Evolutionary conservation across 441 rosid genomes (phyloP), one percentile per base, ranked within the genome.

Genomic region (Brassica balearica): DNA sequence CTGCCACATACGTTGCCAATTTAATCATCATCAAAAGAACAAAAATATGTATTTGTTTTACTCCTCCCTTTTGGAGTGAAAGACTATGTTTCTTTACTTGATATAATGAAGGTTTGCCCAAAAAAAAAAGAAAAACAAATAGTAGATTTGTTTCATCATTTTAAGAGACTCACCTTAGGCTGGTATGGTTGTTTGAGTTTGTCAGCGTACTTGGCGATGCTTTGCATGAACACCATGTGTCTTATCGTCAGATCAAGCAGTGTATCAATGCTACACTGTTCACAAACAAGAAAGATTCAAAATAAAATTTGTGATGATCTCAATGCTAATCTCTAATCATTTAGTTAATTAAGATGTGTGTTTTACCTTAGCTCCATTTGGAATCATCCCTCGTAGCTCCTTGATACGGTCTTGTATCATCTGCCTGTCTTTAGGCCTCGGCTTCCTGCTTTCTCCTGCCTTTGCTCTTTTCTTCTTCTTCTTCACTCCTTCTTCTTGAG

Each of bases 391-490:
- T 82, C 90, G 87, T 83, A 96, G 81, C 87, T 96, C 99, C 77
- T 88, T 88, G 77, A 93, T 85, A 23, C 92, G 94, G 69, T 96
- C 99, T 85, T 93, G 97, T 81, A 95, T 92, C 90, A 86, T 90
- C 80, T 96, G 99, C 64, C 98, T 97, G 71, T 96, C 99, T 84
- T 93, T 93, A 11, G 99, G 99, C 88, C 99, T 91, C 27, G 98
- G 97, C 60, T 90, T 86, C 53, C 86, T 85, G 75, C 92, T 89
- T 82, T 93, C 97, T 43, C 97, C 97, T 14, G 95, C 89, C 65
- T 89, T 89, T 71, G 93, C 93, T 81, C 96, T 88, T 81, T 89
- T 95, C 87, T 29, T 29, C 34, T 74, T 89, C 83, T 89, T 89
- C 84, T 89, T 91, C 60, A 68, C 71, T 32, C 86, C 86, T 62